phyloP scores from a whole-genome alignment of 768 basidiomycete genomes.

The Amanita inopinata region DNA sequence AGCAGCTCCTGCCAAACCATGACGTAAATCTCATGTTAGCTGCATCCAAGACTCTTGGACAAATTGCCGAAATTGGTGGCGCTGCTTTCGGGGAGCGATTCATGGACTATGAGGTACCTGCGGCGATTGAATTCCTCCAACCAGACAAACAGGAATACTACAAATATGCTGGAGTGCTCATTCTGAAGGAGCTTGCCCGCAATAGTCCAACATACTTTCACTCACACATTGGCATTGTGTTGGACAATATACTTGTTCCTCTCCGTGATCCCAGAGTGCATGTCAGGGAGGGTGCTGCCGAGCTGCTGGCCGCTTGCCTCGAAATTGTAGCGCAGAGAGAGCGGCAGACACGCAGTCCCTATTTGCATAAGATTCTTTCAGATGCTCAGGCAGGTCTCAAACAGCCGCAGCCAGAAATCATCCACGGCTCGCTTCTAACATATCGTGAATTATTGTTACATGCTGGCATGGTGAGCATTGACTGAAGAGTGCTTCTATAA shows the following conservation, averaged over 20 bases:
- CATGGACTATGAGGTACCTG: conserved; percentile 83
- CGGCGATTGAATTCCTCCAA: conserved; percentile 72
- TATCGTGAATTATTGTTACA: conserved; percentile 86
- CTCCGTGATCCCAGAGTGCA: conserved; percentile 82
- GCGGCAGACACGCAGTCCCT: conserved; percentile 52
- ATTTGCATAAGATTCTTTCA: conserved; percentile 73
- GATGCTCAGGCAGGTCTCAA: conserved; percentile 83
- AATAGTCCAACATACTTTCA: conserved; percentile 86
- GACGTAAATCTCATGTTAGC: conserved; percentile 93
- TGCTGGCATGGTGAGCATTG: conserved; percentile 75
- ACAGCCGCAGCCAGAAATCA: conserved; percentile 72
- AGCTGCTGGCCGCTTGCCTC: conserved; percentile 86
- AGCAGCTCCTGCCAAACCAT: conserved; percentile 80
- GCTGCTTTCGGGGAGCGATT: conserved; percentile 79
- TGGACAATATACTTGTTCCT: conserved; percentile 89
- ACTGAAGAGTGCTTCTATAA: not conserved
- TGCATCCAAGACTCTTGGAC: conserved; percentile 86
- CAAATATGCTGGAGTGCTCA: conserved; percentile 88
- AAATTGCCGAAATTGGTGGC: conserved; percentile 78
- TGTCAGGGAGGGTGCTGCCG: conserved; percentile 88
- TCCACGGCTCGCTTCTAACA: conserved; percentile 87
- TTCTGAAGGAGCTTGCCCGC: conserved; percentile 86
- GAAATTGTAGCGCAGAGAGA: conserved; percentile 77
- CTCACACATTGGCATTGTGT: conserved; percentile 76
- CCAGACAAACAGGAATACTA: conserved; percentile 75